phyloP scores from a whole-genome alignment of 148 eudicot species.

The Chenopodium suecicum region DNA sequence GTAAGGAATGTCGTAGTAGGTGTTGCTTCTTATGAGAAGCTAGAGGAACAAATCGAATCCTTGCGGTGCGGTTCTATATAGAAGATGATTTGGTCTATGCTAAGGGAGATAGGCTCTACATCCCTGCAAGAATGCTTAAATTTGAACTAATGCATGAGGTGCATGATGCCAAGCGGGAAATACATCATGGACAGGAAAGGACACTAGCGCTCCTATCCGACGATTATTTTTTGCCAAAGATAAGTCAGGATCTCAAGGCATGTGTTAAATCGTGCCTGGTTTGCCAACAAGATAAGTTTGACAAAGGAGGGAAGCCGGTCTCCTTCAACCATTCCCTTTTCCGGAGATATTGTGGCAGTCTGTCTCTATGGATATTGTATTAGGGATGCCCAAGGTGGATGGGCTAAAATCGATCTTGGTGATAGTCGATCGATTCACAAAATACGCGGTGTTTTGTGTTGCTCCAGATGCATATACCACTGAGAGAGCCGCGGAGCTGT shows the following conservation, averaged over 20 bases:
- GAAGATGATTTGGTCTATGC: too few species aligned
- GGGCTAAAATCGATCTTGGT: neutral
- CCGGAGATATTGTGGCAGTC: neutral
- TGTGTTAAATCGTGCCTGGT: neutral
- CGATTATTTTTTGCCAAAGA: neutral
- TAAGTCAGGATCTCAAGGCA: neutral
- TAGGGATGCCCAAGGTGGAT: neutral
- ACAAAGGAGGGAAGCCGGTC: neutral
- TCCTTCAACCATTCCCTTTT: neutral
- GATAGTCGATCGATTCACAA: neutral
- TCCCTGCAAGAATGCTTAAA: too few species aligned
- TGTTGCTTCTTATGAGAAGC: too few species aligned
- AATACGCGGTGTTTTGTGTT: neutral
- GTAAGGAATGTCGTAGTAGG: too few species aligned
- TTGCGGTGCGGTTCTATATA: too few species aligned
- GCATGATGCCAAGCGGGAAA: neutral
- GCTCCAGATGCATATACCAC: neutral
- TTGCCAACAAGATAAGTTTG: neutral
- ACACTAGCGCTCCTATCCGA: neutral
- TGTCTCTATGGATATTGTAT: neutral
- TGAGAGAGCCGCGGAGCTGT: neutral
- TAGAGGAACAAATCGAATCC: too few species aligned
- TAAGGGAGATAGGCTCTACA: too few species aligned
- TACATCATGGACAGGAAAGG: neutral
- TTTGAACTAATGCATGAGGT: neutral